Base-by-base conservation (phyloP, 345 rosid genomes). In the Triadica sebifera region DNA sequence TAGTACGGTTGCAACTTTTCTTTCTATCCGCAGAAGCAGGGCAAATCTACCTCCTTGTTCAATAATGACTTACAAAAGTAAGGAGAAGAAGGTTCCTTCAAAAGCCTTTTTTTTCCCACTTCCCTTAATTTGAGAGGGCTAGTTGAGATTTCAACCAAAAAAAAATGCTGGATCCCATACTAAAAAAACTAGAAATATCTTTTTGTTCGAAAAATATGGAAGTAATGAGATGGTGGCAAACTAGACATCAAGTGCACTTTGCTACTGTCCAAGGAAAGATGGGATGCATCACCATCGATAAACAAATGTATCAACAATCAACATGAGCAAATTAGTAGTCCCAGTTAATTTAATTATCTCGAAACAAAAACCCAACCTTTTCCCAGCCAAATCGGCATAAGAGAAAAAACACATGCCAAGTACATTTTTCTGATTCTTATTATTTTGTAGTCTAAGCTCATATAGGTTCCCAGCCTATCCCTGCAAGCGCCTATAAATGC, bases 41-140 rank as follows among this genome's bases (percentile, higher is more conserved):
- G 25, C 6, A 39, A 17, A 0, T 6, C 1, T 39, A 24, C 24
- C n/a, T 38, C 15, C 1, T 39, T 12, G 45, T 19, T 38, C 25
- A 39, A 38, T 39, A 49, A 19, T 64, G 47, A 64, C 34, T 29
- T 29, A 29, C 45, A 41, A 4, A 13, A 65, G 69, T 65, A 4
- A n/a, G 37, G 51, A 65, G 69, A 43, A 65, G 25, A 6, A 52
- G 24, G n/a, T 16, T 2, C 19, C 7, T 11, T 65, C 1, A n/a
- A 19, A 16, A 51, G 8, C 6, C 12, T 29, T 16, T n/a, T 25
- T 29, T 17, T 24, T 69, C 17, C 43, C 34, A 20, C 22, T 68
- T 68, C 60, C 72, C 61, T 19, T 53, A 29, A 37, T 37, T 69
- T 69, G 72, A 53, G 46, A 38, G 9, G 37, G 45, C 46, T 34